Evolutionary conservation across 164 flowering plant species (phyloP), one percentile per base, ranked within the genome.

Genomic region (Vitis rotundifolia): DNA sequence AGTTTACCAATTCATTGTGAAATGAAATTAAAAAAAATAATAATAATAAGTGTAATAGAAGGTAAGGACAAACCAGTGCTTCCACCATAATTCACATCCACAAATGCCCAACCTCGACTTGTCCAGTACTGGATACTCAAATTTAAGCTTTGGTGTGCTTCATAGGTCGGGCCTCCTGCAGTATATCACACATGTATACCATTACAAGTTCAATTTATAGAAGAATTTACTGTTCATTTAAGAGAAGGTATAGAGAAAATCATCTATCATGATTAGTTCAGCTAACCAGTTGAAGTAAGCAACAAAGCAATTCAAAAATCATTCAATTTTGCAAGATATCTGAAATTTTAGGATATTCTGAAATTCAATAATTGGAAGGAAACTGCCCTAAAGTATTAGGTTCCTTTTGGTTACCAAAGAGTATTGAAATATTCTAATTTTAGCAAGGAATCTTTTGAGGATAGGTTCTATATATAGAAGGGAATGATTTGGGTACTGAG

Each of bases 51-150:
- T 11, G 53, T 1, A 3, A 68, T 31, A 7, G 50, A 76, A 66
- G 49, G n/a, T 48, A 9, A 75, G 65, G 64, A 75, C 91, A 68
- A 70, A 93, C 99, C 99, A 61, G 97, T 84, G 86, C 99, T 95
- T 80, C 99, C 99, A 68, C 98, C 97, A 76, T 95, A 95, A 67
- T 95, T 95, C 54, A 95, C 99, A 88, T 93, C 99, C 71, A 87
- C 97, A 84, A 87, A 86, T 51, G 94, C 99, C 98, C 99, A 95
- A 55, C 99, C 99, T 18, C 99, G 85, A 80, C 99, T 95, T 53
- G 99, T 95, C 99, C 97, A 93, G 72, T 89, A 95, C 77, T 95
- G 99, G 73, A 93, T 77, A 68, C 83, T 87, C 66, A 91, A 83
- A 75, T 91, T 86, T 75, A 95, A 82, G 47, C 67, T 79, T 75